Base-by-base conservation (phyloP, 1,139 yeast species). In the Blastobotrys capitulatus region DNA sequence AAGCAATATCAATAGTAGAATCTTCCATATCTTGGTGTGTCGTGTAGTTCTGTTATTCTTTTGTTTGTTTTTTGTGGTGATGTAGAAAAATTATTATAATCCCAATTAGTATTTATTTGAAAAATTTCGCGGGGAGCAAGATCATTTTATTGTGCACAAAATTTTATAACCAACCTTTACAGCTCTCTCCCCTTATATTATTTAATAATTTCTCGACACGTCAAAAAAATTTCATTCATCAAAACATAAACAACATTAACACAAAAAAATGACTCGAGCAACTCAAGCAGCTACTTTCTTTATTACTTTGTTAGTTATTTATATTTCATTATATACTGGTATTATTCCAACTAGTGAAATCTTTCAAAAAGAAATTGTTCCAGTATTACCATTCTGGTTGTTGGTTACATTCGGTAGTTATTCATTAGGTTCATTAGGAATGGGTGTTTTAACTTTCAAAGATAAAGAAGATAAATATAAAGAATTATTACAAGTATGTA, bases 371-470 rank as follows among this genome's bases (percentile, higher is more conserved):
- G 82, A 82, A 56, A 76, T 84, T 52, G 68, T 84, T 55, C 90
- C 90, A 25, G 75, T 74, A 61, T 68, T 84, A 52, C 92, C 92
- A 47, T 81, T 77, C 74, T 84, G 90, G 90, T 76, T 72, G 0
- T 69, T 84, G 57, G 86, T 84, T 32, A 61, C 84, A 6, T 83
- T 84, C 64, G 90, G 90, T 31, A 71, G 86, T 19, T 84, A 81
- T 61, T 81, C 89, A n/a, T 74, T 84, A 59, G 83, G 77, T 43
- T 78, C 85, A 9, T 73, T 84, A 53, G 90, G 92, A 38, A 79
- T 78, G 74, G 88, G 86, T 48, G 82, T 84, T 19, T 71, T 74
- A 60, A 80, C 88, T 1, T 82, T 84, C 70, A 82, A 83, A 61
- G 88, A 84, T 69, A 84, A 83, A 68, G 82, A 82, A 57, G 84